Evolutionary conservation across 176 grass and related monocot species (phyloP), one percentile per base, ranked within the genome.

Genomic region (Puya raimondii): DNA sequence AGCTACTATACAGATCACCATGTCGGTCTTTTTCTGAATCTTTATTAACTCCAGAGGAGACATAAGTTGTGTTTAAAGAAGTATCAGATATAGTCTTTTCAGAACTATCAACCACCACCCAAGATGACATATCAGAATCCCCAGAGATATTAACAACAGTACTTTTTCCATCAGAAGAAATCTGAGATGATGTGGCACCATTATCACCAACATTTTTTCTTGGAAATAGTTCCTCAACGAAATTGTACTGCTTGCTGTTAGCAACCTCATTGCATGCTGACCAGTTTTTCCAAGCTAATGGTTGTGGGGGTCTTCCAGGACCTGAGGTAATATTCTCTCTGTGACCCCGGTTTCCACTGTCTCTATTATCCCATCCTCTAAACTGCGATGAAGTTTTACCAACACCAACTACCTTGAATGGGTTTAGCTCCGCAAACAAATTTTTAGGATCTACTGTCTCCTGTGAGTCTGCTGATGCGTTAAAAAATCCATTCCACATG

Each of bases 401-500:
- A 63, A 57, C 50, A 26, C 79, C 77, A 72, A 54, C 73, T 76
- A 51, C 76, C 9, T 78, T 71, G 65, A 99, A 88, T 71, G 94
- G 94, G 74, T 99, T 99, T 76, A 99, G 80, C 42, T 99, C 94
- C 21, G 94, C 94, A 93, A 99, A 99, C 59, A 93, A 83, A 64
- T 91, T 90, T 79, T 65, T 89, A 9, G 78, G 83, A 78, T 88
- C 94, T 49, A 70, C 50, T 49, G 68, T 81, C 72, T 86, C 86
- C 27, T 88, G 84, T 10, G 50, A 75, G 78, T 81, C 77, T 58
- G 79, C 56, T 61, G 18, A 68, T 15, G n/a, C 49, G 18, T 87
- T 89, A 64, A 78, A 61, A 77, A 69, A 79, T 76, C 49, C 77
- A 72, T 80, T 78, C 64, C 20, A 68, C 17, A 64, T 48, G 76